Evolutionary conservation across 108 stramenopile species (phyloP).

Genomic region (Bacterosira constricta): DNA sequence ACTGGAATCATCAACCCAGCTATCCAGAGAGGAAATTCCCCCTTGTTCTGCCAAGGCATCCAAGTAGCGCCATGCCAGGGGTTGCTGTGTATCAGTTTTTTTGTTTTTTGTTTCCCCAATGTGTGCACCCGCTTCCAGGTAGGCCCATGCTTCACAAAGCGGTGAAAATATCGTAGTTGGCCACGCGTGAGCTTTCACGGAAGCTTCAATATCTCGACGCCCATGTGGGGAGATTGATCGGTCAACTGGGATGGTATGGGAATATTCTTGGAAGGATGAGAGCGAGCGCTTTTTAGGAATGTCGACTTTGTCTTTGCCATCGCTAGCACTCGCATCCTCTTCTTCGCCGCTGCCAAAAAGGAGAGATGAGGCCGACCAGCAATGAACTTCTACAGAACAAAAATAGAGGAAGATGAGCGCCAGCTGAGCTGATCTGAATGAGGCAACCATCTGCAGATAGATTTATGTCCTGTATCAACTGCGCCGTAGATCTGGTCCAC

Average conservation of each 20-base stretch:
- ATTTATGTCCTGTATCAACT: too few species aligned
- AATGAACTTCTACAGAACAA: not conserved
- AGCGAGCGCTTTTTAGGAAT: constrained; percentile 5
- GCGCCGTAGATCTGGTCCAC: too few species aligned
- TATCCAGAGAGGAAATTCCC: constrained; percentile 13
- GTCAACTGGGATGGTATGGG: constrained; percentile 26
- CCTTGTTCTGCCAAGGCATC: constrained; percentile 37
- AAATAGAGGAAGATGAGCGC: not conserved
- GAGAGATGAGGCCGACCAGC: constrained; percentile 13
- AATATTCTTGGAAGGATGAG: constrained; percentile 32
- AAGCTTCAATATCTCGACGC: constrained; percentile 70
- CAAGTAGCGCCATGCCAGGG: constrained; percentile 32
- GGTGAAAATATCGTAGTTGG: constrained; percentile 67
- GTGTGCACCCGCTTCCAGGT: constrained; percentile 22
- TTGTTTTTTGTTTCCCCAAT: constrained; percentile 11
- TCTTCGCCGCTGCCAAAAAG: not conserved
- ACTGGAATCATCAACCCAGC: constrained; percentile 18
- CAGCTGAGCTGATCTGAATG: not conserved
- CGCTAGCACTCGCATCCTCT: not conserved
- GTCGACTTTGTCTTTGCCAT: not conserved
- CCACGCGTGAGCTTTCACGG: constrained; percentile 72
- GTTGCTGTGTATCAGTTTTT: not conserved
- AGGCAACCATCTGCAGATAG: not conserved
- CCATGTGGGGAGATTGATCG: constrained; percentile 24
- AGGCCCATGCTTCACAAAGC: constrained; percentile 78